A percentile compares a stretch with the other conserved stretches of the same genome.
Evolutionary conservation across 441 rosid species (phyloP).

Genomic region (Gossypium trilobum): DNA sequence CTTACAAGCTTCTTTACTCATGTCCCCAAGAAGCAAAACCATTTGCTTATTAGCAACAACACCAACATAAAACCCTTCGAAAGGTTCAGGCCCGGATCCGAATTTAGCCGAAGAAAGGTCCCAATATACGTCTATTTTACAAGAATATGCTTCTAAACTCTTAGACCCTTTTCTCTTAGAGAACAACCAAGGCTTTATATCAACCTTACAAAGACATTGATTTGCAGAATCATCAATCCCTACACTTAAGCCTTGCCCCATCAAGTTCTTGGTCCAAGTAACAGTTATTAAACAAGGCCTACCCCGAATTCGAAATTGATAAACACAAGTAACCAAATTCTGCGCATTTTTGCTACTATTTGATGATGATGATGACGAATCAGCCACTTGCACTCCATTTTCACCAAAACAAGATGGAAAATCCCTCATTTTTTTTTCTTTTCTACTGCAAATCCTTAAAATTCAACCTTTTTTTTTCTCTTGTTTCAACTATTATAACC

Average conservation of each 20-base stretch:
- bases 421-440: slow-evolving; percentile 48
- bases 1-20: slow-evolving; percentile 71
- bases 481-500: slow-evolving; percentile 24
- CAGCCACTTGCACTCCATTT: slow-evolving; percentile 71
- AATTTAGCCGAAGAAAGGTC: slow-evolving; percentile 70
- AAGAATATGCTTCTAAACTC: slow-evolving; percentile 50
- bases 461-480: slow-evolving; percentile 13
- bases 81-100: slow-evolving; percentile 75
- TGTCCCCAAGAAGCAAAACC: slow-evolving; percentile 70
- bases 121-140: slow-evolving; percentile 59
- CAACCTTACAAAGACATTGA: slow-evolving; percentile 66
- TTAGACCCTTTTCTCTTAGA: slow-evolving; percentile 73
- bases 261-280: slow-evolving; percentile 69
- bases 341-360: slow-evolving; percentile 46
- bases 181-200: slow-evolving; percentile 85
- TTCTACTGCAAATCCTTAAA: slow-evolving; percentile 22
- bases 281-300: slow-evolving; percentile 56
- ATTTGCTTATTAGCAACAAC: slow-evolving; percentile 57
- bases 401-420: slow-evolving; percentile 91
- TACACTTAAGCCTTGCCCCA: slow-evolving; percentile 79
- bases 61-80: slow-evolving; percentile 60
- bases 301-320: slow-evolving; percentile 50
- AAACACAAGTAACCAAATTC: slow-evolving; percentile 58
- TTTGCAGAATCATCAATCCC: slow-evolving; percentile 59
- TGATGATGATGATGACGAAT: slow-evolving; percentile 50